Conservation (phyloP, 345 rosid species). For the Cochlearia excelsa region DNA sequence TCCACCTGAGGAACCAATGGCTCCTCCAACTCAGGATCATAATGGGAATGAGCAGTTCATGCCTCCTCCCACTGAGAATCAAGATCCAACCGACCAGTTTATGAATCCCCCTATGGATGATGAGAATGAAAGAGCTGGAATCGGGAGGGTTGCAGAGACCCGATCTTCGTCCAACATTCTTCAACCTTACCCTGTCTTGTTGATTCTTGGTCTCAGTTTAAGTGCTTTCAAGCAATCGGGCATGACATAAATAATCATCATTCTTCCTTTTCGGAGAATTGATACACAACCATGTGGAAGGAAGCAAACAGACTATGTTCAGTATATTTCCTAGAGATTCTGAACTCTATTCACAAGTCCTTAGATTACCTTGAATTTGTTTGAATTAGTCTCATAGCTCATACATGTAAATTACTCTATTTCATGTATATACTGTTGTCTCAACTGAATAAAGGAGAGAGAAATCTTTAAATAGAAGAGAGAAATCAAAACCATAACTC, state of each 20-base stretch:
- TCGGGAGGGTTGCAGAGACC: slow-evolving; percentile 36
- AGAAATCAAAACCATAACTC: slow-evolving; percentile 22
- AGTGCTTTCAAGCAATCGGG: slow-evolving; percentile 28
- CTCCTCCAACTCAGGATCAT: slow-evolving; percentile 30
- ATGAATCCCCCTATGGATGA: slow-evolving; percentile 27
- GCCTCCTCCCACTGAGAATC: slow-evolving; percentile 26
- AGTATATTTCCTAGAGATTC: slow-evolving; percentile 8
- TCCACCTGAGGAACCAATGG: slow-evolving; percentile 10
- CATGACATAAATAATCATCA: slow-evolving; percentile 12
- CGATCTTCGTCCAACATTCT: slow-evolving; percentile 48
- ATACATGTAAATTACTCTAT: slow-evolving; percentile 18
- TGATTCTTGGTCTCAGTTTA: slow-evolving; percentile 38
- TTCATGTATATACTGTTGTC: slow-evolving; percentile 16
- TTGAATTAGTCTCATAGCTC: slow-evolving; percentile 20
- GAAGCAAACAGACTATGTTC: not conserved
- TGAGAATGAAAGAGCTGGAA: slow-evolving; percentile 25
- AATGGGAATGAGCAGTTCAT: slow-evolving; percentile 20
- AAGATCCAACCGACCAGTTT: slow-evolving; percentile 33
- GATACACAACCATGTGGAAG: not conserved
- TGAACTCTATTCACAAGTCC: not conserved
- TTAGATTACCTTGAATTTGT: slow-evolving; percentile 12
- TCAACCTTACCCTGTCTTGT: slow-evolving; percentile 35
- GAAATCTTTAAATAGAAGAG: not conserved
- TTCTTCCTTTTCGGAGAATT: slow-evolving; percentile 14
- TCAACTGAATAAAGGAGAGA: slow-evolving; percentile 11